A percentile compares a stretch with the other conserved stretches of the same genome.
Conservation (phyloP, 257 asterid species). For the Petunia secreta region DNA sequence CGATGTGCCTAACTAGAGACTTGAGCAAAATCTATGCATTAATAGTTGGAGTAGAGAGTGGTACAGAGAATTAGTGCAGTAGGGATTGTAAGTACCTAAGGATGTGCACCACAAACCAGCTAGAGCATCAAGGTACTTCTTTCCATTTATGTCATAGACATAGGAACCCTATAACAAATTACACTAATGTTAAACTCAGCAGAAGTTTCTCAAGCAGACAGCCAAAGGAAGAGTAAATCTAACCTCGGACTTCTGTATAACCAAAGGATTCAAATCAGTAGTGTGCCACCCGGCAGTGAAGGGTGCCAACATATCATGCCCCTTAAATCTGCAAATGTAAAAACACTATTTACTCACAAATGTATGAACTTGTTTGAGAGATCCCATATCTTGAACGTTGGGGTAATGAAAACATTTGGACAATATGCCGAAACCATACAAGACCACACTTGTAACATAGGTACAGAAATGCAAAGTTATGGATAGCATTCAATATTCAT, state of each 20-base stretch:
- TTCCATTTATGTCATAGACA: conserved; percentile 76
- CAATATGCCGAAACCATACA: neutral
- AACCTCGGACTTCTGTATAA: conserved; percentile 83
- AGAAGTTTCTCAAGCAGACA: neutral
- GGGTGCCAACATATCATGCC: conserved; percentile 95
- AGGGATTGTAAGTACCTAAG: conserved; percentile 47
- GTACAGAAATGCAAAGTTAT: neutral
- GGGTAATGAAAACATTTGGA: neutral
- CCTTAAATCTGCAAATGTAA: conserved; percentile 57
- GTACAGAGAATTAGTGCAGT: no score
- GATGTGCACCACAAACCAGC: conserved; percentile 98
- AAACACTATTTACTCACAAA: conserved; percentile 15
- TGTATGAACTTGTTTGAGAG: neutral
- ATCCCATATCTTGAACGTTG: no score
- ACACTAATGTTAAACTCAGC: neutral
- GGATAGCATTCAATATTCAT: neutral
- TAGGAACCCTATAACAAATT: conserved; percentile 68
- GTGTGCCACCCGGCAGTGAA: conserved; percentile 92
- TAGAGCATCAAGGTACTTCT: conserved; percentile 82
- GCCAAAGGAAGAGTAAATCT: conserved; percentile 1
- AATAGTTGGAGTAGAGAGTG: neutral
- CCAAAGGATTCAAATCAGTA: conserved; percentile 63
- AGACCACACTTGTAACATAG: neutral
- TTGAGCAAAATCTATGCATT: no score
- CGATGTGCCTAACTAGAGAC: no score